Evolutionary conservation across 352 stramenopile genomes (phyloP).

Genomic region (Pythium guiyangense): DNA sequence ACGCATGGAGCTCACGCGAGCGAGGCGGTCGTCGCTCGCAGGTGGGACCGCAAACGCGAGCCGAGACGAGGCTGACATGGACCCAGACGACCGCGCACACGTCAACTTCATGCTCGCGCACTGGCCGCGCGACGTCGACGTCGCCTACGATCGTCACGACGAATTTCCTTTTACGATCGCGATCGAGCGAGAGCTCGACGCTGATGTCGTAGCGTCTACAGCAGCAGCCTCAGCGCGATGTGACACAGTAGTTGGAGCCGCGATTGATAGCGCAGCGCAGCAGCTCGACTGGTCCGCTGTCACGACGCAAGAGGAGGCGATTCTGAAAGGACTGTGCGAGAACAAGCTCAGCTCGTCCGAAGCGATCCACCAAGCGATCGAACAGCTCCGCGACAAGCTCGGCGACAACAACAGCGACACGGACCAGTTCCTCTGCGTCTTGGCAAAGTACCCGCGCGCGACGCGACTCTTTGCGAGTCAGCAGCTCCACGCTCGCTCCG

Average conservation of each 20-base stretch:
- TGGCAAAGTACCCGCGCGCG: constrained; percentile 43
- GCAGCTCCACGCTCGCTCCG: constrained; percentile 23
- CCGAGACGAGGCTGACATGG: too few relatives aligned
- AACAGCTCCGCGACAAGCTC: constrained; percentile 24
- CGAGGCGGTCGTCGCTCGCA: background rate
- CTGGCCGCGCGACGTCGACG: constrained; percentile 36
- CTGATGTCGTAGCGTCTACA: background rate
- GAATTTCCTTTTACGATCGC: constrained; percentile 34
- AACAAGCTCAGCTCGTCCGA: constrained; percentile 45
- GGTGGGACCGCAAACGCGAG: too few relatives aligned
- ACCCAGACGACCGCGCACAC: constrained; percentile 10
- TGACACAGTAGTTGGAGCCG: constrained; percentile 1
- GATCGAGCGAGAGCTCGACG: constrained; percentile 29
- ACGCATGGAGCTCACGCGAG: constrained; percentile 27
- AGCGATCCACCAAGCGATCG: constrained; percentile 34
- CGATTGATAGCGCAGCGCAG: background rate
- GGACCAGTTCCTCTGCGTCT: constrained; percentile 24
- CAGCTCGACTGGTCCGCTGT: background rate
- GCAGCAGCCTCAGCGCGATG: background rate
- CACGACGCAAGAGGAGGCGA: constrained; percentile 30
- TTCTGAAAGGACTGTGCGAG: constrained; percentile 34
- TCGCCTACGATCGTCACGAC: constrained; percentile 30
- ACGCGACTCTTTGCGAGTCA: constrained; percentile 37
- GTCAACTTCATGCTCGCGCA: constrained; percentile 43
- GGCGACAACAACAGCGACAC: constrained; percentile 11